A percentile compares a stretch with the other conserved stretches of the same genome.
phyloP scores from a whole-genome alignment of 805 yeast species.

The Saccharomycopsis fibuligera region DNA sequence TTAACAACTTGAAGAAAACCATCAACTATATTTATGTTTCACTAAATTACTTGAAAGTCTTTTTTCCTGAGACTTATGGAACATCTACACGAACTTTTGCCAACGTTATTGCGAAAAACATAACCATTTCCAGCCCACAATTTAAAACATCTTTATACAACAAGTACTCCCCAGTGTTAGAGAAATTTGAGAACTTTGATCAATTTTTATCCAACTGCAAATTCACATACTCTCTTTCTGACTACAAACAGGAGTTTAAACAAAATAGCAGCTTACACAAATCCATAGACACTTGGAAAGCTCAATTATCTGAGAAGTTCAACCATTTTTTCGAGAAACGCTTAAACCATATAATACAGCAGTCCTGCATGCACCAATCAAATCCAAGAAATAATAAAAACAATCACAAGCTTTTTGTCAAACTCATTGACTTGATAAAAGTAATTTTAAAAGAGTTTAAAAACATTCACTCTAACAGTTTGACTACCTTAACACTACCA shows the following conservation, averaged over 20 bases:
- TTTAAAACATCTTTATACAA: too few species aligned
- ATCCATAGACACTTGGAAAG: conserved; percentile 7
- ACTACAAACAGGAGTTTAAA: conserved; percentile 4
- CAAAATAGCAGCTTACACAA: background rate
- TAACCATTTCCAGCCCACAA: too few species aligned
- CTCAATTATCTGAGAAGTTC: background rate
- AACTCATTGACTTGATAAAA: conserved; percentile 6
- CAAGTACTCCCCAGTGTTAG: background rate
- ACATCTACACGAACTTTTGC: too few species aligned
- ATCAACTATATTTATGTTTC: conserved; percentile 3
- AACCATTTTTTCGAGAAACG: background rate
- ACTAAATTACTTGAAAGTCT: conserved; percentile 2
- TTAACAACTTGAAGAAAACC: background rate
- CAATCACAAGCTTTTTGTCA: background rate
- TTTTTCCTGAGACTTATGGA: conserved; percentile 3
- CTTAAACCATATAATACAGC: too few species aligned
- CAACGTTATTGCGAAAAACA: too few species aligned
- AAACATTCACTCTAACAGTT: background rate
- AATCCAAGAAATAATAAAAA: background rate
- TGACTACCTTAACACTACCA: conserved; percentile 1
- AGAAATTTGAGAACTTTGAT: background rate
- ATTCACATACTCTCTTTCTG: background rate
- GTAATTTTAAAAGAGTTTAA: conserved; percentile 3
- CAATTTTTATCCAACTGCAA: conserved; percentile 1
- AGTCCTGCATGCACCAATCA: too few species aligned